phyloP scores from a whole-genome alignment of 495 filamentous ascomycete genomes.

The Lasiosphaeria hispida region DNA sequence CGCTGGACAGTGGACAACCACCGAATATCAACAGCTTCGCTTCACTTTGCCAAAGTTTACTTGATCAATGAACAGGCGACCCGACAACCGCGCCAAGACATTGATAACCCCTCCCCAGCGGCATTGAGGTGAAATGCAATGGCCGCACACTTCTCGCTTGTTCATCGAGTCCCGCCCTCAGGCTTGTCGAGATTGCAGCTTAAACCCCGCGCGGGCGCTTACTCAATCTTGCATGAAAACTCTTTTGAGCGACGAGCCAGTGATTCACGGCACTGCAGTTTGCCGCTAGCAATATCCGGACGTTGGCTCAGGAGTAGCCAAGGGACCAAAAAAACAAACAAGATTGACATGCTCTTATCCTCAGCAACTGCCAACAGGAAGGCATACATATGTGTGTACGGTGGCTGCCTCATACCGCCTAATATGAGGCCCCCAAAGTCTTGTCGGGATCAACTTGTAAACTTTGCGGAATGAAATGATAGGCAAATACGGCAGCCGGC shows the following conservation, averaged over 20 bases:
- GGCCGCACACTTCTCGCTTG: neutral
- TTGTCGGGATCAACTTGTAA: slow-evolving; percentile 40
- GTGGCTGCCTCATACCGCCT: slow-evolving; percentile 9
- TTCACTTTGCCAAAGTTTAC: too few relatives aligned
- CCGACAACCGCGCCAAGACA: too few relatives aligned
- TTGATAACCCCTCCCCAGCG: too few relatives aligned
- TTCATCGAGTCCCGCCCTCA: neutral
- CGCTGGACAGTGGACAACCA: too few relatives aligned
- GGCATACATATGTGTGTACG: neutral
- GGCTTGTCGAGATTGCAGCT: neutral
- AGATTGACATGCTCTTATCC: neutral
- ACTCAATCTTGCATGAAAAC: slow-evolving; percentile 9
- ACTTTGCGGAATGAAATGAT: slow-evolving; percentile 41
- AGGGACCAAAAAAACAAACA: neutral
- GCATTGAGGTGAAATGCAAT: neutral
- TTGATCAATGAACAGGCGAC: too few relatives aligned
- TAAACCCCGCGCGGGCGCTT: slow-evolving; percentile 3
- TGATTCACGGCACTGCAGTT: slow-evolving; percentile 16
- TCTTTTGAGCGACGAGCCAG: slow-evolving; percentile 15
- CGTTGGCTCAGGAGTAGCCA: neutral
- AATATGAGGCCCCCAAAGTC: neutral
- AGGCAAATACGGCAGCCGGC: slow-evolving; percentile 37
- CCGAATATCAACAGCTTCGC: too few relatives aligned
- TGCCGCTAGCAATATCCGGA: slow-evolving; percentile 4
- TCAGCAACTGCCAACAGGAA: neutral